phyloP scores from a whole-genome alignment of 1,284 basidiomycete species.

The Cutaneotrichosporon dermatis region DNA sequence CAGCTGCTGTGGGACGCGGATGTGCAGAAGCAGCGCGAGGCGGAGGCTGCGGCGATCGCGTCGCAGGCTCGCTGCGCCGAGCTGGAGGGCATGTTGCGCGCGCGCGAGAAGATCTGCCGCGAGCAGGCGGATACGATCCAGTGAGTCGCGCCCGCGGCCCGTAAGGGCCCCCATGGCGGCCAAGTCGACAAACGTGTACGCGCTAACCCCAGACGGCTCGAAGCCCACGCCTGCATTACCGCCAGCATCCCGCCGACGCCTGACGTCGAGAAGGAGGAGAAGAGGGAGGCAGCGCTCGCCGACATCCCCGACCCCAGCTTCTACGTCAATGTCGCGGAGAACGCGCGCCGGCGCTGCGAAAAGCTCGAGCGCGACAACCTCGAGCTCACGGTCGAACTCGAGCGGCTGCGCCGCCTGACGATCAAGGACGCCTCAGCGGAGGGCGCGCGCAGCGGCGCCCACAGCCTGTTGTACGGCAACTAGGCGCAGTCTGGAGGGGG shows the following conservation, averaged over 20 bases:
- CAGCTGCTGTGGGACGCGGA: conserved; percentile 41
- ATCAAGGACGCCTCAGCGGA: conserved; percentile 2
- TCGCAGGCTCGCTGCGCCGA: conserved; percentile 23
- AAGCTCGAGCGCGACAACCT: conserved; percentile 35
- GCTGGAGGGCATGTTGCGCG: conserved; percentile 25
- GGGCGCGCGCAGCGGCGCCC: not conserved
- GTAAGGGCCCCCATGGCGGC: not conserved
- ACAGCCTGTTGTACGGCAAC: not conserved
- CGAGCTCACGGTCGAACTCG: conserved; percentile 22
- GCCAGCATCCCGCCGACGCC: not conserved
- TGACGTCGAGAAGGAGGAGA: not conserved
- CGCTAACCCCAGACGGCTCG: conserved; percentile 6
- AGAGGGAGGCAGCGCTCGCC: not conserved
- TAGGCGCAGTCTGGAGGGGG: too few relatives aligned
- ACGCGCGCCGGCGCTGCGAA: conserved; percentile 23
- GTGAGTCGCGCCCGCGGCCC: conserved; percentile 3
- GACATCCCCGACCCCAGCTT: conserved; percentile 6
- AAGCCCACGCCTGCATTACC: conserved; percentile 3
- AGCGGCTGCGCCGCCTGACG: conserved; percentile 13
- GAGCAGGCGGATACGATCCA: conserved; percentile 21
- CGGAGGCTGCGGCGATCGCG: conserved; percentile 19
- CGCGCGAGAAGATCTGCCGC: conserved; percentile 22
- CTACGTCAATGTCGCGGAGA: conserved; percentile 28
- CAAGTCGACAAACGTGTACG: not conserved
- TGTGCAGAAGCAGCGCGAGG: conserved; percentile 26